These are phyloP conservation scores for Ogataea degrootiae DNA, from an alignment of 805 yeast genomes.

Conservation along the genomic window DNA sequence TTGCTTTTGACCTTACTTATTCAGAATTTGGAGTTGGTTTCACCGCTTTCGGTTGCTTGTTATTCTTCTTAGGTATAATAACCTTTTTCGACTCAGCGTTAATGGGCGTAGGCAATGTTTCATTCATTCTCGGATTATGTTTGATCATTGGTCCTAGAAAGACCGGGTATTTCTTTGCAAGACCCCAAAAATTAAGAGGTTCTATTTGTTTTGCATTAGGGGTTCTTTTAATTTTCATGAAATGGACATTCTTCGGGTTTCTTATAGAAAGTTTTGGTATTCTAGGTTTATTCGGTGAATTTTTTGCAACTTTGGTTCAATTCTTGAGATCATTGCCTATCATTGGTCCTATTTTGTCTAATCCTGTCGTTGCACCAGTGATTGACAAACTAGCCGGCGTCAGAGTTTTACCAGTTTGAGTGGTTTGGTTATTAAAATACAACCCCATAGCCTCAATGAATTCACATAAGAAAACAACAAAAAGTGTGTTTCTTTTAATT, in stretches of 20 bases:
- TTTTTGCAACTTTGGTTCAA: constrained; percentile 82
- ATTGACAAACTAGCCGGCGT: constrained; percentile 63
- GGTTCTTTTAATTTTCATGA: constrained; percentile 65
- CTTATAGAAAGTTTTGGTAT: constrained; percentile 85
- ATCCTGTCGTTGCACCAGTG: constrained; percentile 78
- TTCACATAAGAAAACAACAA: background rate
- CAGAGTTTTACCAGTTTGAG: constrained; percentile 57
- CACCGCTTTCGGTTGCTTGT: constrained; percentile 77
- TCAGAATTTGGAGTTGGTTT: constrained; percentile 88
- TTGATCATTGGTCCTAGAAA: constrained; percentile 85
- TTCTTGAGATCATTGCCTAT: constrained; percentile 84
- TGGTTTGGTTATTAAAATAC: background rate
- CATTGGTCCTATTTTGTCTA: constrained; percentile 78
- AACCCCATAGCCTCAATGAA: background rate
- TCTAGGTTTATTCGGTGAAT: constrained; percentile 82
- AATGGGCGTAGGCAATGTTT: constrained; percentile 81
- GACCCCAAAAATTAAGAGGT: constrained; percentile 85
- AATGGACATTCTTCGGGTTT: constrained; percentile 81
- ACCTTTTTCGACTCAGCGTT: constrained; percentile 86
- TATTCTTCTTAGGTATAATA: constrained; percentile 76
- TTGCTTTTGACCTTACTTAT: background rate
- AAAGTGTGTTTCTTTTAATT: background rate
- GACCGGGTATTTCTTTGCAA: constrained; percentile 74
- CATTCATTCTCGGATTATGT: constrained; percentile 76
- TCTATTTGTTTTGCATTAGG: constrained; percentile 76